Evolutionary conservation across 495 filamentous ascomycete genomes (phyloP), one percentile per base, ranked within the genome.

Genomic region (Aspergillus haitiensis): DNA sequence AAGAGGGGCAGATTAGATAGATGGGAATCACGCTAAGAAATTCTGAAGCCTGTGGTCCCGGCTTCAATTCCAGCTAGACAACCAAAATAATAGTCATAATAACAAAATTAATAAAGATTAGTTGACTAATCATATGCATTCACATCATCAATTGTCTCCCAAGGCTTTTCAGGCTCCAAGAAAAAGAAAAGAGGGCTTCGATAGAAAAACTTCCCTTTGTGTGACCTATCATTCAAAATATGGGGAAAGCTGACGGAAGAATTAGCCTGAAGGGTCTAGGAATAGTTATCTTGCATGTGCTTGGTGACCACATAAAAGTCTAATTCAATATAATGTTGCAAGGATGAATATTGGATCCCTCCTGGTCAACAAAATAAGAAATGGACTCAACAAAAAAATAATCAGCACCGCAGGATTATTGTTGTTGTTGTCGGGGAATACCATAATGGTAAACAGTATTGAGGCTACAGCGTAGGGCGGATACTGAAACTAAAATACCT

Each of bases 381-480:
- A 59, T 21, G 44, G 44, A 36, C 58, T 52, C 58, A 60, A 60
- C 58, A 60, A 60, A 59, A 59, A 16, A 12, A 36, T 40, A 47
- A 9, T 27, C 21, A 27, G 21, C 21, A 27, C 44, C 44, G 44
- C 44, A 47, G 44, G 44, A 47, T 47, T 47, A 27, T 27, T 1
- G 3, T 27, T 27, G 21, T 27, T 27, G 21, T 1, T n/a, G 18
- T 52, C 56, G 18, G 56, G 34, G 31, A 56, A 62, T 56, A 62
- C 49, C 31, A 27, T 49, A 39, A 47, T 55, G 52, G 49, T 34
- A 33, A 42, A 56, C 62, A 65, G 65, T 68, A 65, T 63, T 65
- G 57, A 61, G 62, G 56, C 65, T 68, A 68, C 65, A 52, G 65
- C 65, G 65, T 68, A 68, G 65, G 65, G 65, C 58, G 35, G 53